Percentiles rank a stretch among this genome's conserved stretches.
Conservation (phyloP, 2,329 filamentous ascomycete genomes). For the Phyllosticta citrichinensis region DNA sequence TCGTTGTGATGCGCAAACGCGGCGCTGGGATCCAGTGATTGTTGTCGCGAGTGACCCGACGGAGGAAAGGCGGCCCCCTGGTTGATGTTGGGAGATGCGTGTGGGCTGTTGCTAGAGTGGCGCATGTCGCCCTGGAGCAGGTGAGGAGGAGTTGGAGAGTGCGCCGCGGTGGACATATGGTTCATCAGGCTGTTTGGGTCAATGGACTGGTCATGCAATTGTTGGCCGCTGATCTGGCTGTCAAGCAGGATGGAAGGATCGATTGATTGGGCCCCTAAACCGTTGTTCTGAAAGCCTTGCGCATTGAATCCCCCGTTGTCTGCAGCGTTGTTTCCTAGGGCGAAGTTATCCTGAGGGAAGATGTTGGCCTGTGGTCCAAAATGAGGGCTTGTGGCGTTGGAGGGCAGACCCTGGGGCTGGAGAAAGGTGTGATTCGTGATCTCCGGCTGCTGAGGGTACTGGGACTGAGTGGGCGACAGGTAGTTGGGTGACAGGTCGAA, state of each 20-base stretch:
- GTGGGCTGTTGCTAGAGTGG: constrained; percentile 44
- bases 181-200: constrained; percentile 38
- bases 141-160: constrained; percentile 46
- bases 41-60: constrained; percentile 48
- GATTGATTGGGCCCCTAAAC: constrained; percentile 42
- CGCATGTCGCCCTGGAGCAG: constrained; percentile 45
- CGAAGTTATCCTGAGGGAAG: constrained; percentile 24
- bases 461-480: constrained; percentile 37
- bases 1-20: constrained; percentile 49
- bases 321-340: constrained; percentile 17
- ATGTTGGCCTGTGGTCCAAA: constrained; percentile 29
- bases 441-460: constrained; percentile 30
- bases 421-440: constrained; percentile 35
- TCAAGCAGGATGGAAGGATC: constrained; percentile 50
- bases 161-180: constrained; percentile 43
- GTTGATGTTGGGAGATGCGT: constrained; percentile 43
- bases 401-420: constrained; percentile 29
- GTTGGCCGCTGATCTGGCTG: constrained; percentile 20
- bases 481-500: constrained; percentile 22
- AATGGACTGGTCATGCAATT: constrained; percentile 33
- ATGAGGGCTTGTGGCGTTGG: constrained; percentile 45
- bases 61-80: constrained; percentile 43
- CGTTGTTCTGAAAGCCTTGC: constrained; percentile 45
- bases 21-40: constrained; percentile 52
- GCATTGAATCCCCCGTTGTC: constrained; percentile 18